Evolutionary conservation across 179 eudicot genomes (phyloP), one percentile per base, ranked within the genome.

Genomic region (Drosera spatulata): DNA sequence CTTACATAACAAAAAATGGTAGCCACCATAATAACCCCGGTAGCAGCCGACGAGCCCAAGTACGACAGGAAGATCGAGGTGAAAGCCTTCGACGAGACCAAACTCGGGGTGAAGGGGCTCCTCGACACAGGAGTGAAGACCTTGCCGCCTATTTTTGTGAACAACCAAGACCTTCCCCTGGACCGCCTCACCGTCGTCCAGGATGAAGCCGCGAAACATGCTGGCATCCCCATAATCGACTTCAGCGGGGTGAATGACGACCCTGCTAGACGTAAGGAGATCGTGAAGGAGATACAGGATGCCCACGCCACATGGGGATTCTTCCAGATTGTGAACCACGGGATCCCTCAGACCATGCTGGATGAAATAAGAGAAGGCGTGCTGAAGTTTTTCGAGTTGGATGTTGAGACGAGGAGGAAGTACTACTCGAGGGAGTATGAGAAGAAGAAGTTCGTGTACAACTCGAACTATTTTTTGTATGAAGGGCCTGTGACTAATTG

Each of bases 81-180:
- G 39, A 72, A 74, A 63, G 80, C 82, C 10, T 85, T 85, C 41
- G 87, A 85, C 33, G 87, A 85, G 11, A 58, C 83, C 3, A 79
- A 80, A 61, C 10, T 74, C 9, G 85, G 91, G 11, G 91, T 85
- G 2, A 82, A 82, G 61, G 91, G 88, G 39, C 67, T 85, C 0
- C 75, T 80, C 3, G 85, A 85, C 37, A 56, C 66, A 4, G 84
- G 81, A 0, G n/a, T 79, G n/a, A 54, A 75, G 4, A 42, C 58
- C 6, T 42, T 84, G 12, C 91, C 83, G 2, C 11, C 10, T 0
- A 71, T 85, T 7, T 85, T 85, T 14, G n/a, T 50, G 11, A 50
- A 50, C 11, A 14, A 50, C 13, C n/a, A 50, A 14, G 4, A 12
- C 4, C 53, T 7, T 7, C 53, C n/a, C 5, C 53, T 77, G 15